Conservation (phyloP, 2,329 filamentous ascomycete genomes). For the Fusarium coffeatum region DNA sequence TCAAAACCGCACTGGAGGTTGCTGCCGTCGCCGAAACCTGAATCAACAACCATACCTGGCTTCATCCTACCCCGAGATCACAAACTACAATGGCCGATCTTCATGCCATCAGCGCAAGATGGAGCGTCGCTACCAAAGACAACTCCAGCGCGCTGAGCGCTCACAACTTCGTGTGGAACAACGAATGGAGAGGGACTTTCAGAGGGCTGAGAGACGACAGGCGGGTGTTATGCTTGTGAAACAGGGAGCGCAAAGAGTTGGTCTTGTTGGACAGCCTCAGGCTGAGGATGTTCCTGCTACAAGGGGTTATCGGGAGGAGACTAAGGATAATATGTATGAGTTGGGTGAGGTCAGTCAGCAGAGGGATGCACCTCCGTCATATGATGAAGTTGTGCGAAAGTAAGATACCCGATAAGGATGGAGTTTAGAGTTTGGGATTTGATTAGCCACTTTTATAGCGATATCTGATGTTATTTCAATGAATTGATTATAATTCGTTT, state of each 20-base stretch:
- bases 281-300: background rate
- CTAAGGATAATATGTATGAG: slow-evolving; percentile 20
- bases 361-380: slow-evolving; percentile 37
- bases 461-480: no score
- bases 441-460: background rate
- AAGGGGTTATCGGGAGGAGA: background rate
- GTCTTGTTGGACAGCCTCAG: background rate
- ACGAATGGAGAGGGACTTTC: slow-evolving; percentile 26
- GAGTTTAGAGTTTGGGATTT: background rate
- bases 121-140: slow-evolving; percentile 35
- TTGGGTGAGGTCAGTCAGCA: slow-evolving; percentile 4
- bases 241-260: slow-evolving; percentile 15
- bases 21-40: background rate
- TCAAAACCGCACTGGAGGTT: slow-evolving; percentile 1
- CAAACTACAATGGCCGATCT: background rate
- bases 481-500: no score
- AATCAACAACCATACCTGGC: slow-evolving; percentile 3
- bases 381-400: slow-evolving; percentile 38
- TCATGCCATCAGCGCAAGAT: slow-evolving; percentile 27
- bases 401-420: background rate
- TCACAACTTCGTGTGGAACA: slow-evolving; percentile 39
- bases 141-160: slow-evolving; percentile 39
- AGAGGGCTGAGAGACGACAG: slow-evolving; percentile 29
- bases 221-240: slow-evolving; percentile 13
- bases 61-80: background rate